These are phyloP conservation scores for Hyaloperonospora arabidopsidis DNA, from an alignment of 352 stramenopile genomes.

Conservation along the genomic window DNA sequence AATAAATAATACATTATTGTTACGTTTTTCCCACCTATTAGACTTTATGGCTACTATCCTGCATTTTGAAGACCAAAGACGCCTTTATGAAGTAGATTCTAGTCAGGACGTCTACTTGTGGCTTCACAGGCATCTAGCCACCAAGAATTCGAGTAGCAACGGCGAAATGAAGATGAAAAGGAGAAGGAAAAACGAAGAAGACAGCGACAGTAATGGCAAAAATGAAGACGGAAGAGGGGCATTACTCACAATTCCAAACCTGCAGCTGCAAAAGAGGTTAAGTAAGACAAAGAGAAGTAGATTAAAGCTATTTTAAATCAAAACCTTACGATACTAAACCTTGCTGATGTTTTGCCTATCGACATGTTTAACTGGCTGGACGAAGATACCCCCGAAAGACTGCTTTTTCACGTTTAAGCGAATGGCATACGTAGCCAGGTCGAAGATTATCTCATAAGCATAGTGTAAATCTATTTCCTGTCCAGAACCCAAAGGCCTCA, in stretches of 20 bases:
- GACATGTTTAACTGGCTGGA: conserved; percentile 64
- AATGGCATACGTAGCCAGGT: conserved; percentile 40
- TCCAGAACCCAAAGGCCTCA: conserved; percentile 46
- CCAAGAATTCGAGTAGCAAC: conserved; percentile 12
- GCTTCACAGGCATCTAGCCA: conserved; percentile 8
- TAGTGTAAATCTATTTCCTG: conserved; percentile 58
- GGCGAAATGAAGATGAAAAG: background rate
- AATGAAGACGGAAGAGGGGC: conserved; percentile 7
- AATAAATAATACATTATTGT: background rate
- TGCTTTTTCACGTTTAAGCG: conserved; percentile 51
- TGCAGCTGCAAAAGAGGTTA: background rate
- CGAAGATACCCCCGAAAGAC: conserved; percentile 56
- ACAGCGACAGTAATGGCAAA: conserved; percentile 18
- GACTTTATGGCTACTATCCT: conserved; percentile 70
- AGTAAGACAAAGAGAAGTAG: conserved; percentile 19
- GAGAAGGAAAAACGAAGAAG: conserved; percentile 5
- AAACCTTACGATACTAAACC: conserved; percentile 46
- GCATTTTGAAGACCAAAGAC: conserved; percentile 36
- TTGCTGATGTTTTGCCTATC: conserved; percentile 61
- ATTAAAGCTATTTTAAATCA: conserved; percentile 22
- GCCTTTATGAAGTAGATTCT: conserved; percentile 1
- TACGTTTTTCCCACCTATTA: conserved; percentile 21
- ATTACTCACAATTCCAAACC: background rate
- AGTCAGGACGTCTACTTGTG: background rate
- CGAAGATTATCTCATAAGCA: conserved; percentile 56